Percentiles rank a stretch among this genome's conserved stretches.
phyloP scores from a whole-genome alignment of 495 filamentous ascomycete species.

The Lepidopterella palustris region DNA sequence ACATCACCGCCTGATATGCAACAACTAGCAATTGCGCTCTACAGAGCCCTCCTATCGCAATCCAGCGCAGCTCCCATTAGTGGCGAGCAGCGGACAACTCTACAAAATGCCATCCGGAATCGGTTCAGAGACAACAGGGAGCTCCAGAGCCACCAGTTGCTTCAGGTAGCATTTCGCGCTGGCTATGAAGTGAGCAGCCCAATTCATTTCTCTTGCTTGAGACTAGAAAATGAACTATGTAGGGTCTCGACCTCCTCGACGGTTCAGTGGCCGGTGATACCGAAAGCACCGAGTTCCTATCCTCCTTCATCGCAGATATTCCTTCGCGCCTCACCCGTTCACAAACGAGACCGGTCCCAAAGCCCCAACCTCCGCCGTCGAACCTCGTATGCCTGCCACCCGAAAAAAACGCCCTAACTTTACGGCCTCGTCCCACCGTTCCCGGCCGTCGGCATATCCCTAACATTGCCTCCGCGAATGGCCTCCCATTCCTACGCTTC shows the following conservation, averaged over 20 bases:
- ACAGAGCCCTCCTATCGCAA: conserved; percentile 61
- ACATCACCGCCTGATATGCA: conserved; percentile 15
- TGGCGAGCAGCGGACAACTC: conserved; percentile 36
- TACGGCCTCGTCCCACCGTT: conserved; percentile 41
- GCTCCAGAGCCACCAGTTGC: conserved; percentile 38
- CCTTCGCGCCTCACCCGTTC: conserved; percentile 18
- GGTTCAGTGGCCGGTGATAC: conserved; percentile 24
- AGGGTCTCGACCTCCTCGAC: conserved; percentile 36
- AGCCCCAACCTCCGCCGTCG: not conserved
- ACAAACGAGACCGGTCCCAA: not conserved
- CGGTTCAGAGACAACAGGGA: conserved; percentile 53
- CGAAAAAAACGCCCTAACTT: conserved; percentile 32
- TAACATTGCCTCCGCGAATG: conserved; percentile 49
- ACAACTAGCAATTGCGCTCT: conserved; percentile 62
- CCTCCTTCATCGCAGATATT: conserved; percentile 18
- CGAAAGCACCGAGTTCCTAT: conserved; percentile 20
- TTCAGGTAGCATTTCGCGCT: conserved; percentile 37
- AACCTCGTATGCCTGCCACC: conserved; percentile 33
- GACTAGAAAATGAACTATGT: conserved; percentile 32
- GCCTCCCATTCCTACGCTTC: conserved; percentile 63
- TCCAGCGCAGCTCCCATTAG: conserved; percentile 45
- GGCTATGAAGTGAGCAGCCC: conserved; percentile 55
- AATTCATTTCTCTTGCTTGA: not conserved
- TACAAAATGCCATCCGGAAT: conserved; percentile 45
- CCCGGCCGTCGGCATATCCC: conserved; percentile 56